Evolutionary conservation across 1,284 basidiomycete genomes (phyloP), one percentile per base, ranked within the genome.

Genomic region (Rhodotorula sp.): DNA sequence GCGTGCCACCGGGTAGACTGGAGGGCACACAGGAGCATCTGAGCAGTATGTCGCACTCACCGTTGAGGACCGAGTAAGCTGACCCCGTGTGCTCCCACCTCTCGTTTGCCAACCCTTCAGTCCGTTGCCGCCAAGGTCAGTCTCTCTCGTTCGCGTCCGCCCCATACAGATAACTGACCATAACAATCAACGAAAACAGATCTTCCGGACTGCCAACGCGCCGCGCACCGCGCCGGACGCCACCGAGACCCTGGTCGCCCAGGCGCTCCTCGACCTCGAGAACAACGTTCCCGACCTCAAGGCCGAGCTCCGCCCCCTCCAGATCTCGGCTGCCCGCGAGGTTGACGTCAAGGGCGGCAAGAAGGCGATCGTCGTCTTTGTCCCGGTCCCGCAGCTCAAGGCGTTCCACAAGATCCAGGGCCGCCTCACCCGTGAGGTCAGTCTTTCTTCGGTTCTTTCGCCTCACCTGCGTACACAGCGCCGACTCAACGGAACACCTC

Each of bases 291-390:
- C 95, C 75, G 97, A 99, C 84, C 90, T 99, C 85, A 98, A 97
- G 90, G 71, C 87, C 73, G 97, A 99, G 86, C 89, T 99, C 75
- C 90, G 94, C 71, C 89, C 91, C 77, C 89, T 99, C 77, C 94
- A 98, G 83, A 97, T 99, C 85, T 96, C 93, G 79, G 92, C 95
- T 78, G 97, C 96, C 75, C 93, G 93, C 81, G 97, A 99, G 86
- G 91, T 99, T 80, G 97, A 99, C 83, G 96, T 99, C 80, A 94
- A 95, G 82, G 97, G 96, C 79, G 94, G 93, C 81, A 98, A 97
- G 88, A 99, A 98, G 87, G 97, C 97, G 67, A 96, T 99, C 80
- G 93, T 99, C 78, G 86, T 99, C 84, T 99, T 99, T 81, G 95
- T 99, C 70, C 97, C 97, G 76, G 91, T 97, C 72, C 94, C 96